Base-by-base conservation (phyloP, 2,329 filamentous ascomycete genomes). In the Lasiodiplodia theobromae region DNA sequence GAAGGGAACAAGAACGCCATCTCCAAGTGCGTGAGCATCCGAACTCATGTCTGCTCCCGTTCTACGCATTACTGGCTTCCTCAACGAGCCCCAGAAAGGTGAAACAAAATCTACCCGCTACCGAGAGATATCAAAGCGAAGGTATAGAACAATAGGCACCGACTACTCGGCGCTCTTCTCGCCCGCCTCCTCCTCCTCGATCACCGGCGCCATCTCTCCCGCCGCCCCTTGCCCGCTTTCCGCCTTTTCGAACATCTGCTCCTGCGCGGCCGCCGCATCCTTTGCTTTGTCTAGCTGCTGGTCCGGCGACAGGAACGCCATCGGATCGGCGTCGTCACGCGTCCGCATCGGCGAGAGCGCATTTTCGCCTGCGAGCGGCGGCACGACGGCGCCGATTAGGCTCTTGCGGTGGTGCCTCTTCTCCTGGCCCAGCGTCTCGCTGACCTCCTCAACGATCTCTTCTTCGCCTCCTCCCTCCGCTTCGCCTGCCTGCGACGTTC, bases 351-450 rank as follows among this genome's bases (percentile, higher is more conserved):
- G 77, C 69, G 76, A 78, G 69, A 77, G 52, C 8, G 75, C 73
- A 37, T 66, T 66, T 51, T 72, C 77, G 3, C 72, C 69, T 63
- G 77, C 77, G 10, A 74, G 69, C 12, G 70, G 70, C 56, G 74
- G 75, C 23, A 69, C 71, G 10, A 57, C 58, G 6, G 70, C 73
- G 3, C 76, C 78, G 68, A 83, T 82, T 11, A 84, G 66, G 62
- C 79, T 82, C 75, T 82, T 83, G 49, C 82, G 73, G 69, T 85
- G 82, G 14, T 73, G 71, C 6, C 78, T 68, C 0, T 78, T 78
- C 62, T 75, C 76, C 47, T 62, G 71, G 67, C 80, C 77, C 64
- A 81, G 71, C 49, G 74, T 76, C 72, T 81, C 78, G 0, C 76
- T 76, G 38, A 78, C 75, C 68, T 79, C 79, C 58, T 81, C 79